Evolutionary conservation across 345 rosid species (phyloP).

Genomic region (Rhodomyrtus tomentosa): DNA sequence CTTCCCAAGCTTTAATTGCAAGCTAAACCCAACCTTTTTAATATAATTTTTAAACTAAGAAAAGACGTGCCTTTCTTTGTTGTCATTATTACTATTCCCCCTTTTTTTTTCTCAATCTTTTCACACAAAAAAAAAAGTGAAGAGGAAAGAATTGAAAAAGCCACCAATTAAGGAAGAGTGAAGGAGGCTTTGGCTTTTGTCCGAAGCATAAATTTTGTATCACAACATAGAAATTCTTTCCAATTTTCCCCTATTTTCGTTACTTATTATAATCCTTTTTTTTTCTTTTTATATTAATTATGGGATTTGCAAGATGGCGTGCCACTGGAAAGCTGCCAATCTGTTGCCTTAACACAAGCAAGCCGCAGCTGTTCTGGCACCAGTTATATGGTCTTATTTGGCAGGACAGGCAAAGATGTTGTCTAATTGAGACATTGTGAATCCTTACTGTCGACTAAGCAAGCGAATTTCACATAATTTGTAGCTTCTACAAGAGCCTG

Average conservation of each 20-base stretch:
- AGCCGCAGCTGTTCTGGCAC: background rate
- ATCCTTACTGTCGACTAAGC: background rate
- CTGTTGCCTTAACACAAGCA: background rate
- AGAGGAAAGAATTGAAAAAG: background rate
- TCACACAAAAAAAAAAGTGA: background rate
- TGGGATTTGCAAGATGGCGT: background rate
- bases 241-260: background rate
- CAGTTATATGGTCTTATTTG: background rate
- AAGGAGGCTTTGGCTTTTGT: conserved; percentile 16
- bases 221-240: background rate
- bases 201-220: conserved; percentile 26
- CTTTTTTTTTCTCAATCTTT: background rate
- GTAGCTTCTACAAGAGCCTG: background rate
- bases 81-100: background rate
- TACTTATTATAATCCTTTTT: background rate
- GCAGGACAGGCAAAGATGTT: background rate
- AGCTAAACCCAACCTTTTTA: background rate
- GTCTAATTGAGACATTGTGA: background rate
- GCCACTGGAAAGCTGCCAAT: background rate
- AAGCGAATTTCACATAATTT: background rate
- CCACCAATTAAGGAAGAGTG: background rate
- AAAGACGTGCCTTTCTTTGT: background rate
- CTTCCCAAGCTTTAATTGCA: background rate
- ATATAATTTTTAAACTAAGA: background rate
- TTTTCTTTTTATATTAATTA: background rate